A percentile compares a stretch with the other conserved stretches of the same genome.
Conservation (phyloP, 1,284 basidiomycete species). For the Pseudozyma tsukubaensis region DNA sequence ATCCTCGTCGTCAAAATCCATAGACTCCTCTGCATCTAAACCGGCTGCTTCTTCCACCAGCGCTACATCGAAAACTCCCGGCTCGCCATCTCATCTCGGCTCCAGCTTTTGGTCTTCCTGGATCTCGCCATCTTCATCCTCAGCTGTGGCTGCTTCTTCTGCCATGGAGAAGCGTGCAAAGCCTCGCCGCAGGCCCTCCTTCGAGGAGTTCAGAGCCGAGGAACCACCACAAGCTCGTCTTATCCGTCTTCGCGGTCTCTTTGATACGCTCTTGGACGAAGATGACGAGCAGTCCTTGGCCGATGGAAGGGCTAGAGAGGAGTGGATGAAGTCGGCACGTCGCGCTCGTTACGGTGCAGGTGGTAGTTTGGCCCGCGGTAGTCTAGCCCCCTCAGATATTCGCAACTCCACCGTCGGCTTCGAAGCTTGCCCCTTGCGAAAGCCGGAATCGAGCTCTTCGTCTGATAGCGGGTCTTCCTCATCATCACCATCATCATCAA, state of each 20-base stretch:
- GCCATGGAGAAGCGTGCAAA: slow-evolving; percentile 49
- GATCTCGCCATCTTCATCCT: slow-evolving; percentile 54
- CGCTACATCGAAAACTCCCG: slow-evolving; percentile 2
- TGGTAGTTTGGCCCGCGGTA: slow-evolving; percentile 60
- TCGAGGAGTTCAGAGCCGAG: slow-evolving; percentile 63
- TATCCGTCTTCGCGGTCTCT: slow-evolving; percentile 65
- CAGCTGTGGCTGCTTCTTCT: slow-evolving; percentile 52
- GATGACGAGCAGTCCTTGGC: slow-evolving; percentile 63
- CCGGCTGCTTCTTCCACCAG: slow-evolving; percentile 1
- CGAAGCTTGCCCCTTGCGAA: slow-evolving; percentile 35
- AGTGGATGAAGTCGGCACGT: slow-evolving; percentile 65
- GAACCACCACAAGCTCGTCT: slow-evolving; percentile 67
- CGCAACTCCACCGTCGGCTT: slow-evolving; percentile 51
- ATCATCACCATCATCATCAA: slow-evolving; percentile 4
- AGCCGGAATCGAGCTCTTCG: slow-evolving; percentile 10
- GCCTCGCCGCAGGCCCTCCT: slow-evolving; percentile 50
- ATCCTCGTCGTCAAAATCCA: slow-evolving; percentile 1
- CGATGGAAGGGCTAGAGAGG: slow-evolving; percentile 64
- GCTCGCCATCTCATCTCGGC: slow-evolving; percentile 41
- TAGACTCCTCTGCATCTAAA: slow-evolving; percentile 1
- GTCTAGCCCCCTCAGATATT: slow-evolving; percentile 51
- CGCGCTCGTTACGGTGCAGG: slow-evolving; percentile 65
- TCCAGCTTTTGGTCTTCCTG: slow-evolving; percentile 53
- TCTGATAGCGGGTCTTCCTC: slow-evolving; percentile 8
- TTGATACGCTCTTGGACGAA: slow-evolving; percentile 64